Conservation (phyloP, 106 monocot species). For the Posidonia australis region DNA sequence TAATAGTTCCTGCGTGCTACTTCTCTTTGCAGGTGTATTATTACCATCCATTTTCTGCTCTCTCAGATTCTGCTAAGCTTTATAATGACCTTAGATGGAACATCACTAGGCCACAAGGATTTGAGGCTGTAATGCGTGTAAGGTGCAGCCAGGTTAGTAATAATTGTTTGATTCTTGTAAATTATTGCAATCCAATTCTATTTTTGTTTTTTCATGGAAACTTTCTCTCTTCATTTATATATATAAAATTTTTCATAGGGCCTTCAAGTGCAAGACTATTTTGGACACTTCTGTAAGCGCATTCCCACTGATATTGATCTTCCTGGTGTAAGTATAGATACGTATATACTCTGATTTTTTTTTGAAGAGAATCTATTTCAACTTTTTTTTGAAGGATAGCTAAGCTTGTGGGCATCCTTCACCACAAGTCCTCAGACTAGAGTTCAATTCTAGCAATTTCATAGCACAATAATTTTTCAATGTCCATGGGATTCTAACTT, state of each 20-base stretch:
- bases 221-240: not conserved
- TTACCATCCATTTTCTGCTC: conserved; percentile 89
- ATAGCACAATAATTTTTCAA: too few species aligned
- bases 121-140: conserved; percentile 99
- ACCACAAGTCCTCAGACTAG: too few species aligned
- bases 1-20: not conserved
- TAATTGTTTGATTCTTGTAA: not conserved
- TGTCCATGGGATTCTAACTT: too few species aligned
- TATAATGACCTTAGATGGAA: conserved; percentile 99
- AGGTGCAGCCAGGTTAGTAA: conserved; percentile 73
- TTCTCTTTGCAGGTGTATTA: conserved; percentile 60
- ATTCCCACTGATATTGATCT: conserved; percentile 88
- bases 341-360: too few species aligned
- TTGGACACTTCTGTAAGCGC: conserved; percentile 74
- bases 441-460: too few species aligned
- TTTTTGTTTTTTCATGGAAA: not conserved
- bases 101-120: conserved; percentile 89
- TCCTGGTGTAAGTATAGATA: conserved; percentile 44
- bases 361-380: too few species aligned
- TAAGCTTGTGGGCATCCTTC: too few species aligned
- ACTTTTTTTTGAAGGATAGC: too few species aligned
- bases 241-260: conserved; percentile 27
- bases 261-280: conserved; percentile 75
- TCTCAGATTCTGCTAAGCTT: conserved; percentile 91
- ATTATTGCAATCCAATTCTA: not conserved